Evolutionary conservation across 768 basidiomycete species (phyloP).

Genomic region (Sarcomyxa edulis): DNA sequence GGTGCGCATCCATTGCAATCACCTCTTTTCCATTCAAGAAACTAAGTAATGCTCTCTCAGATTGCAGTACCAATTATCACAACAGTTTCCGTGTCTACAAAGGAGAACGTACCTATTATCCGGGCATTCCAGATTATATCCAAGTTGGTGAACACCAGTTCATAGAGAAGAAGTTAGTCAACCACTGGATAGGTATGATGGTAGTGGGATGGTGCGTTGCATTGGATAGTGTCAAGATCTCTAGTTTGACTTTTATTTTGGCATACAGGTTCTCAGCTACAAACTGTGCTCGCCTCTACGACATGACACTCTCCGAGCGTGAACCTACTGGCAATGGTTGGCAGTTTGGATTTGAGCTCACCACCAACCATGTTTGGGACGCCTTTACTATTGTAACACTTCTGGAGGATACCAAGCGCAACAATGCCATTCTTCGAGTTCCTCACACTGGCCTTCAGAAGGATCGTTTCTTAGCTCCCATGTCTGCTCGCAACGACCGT

Average conservation of each 20-base stretch:
- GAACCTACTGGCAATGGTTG: slow-evolving; percentile 8
- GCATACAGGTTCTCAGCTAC: slow-evolving; percentile 14
- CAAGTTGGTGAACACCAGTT: slow-evolving; percentile 24
- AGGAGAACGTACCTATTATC: slow-evolving; percentile 16
- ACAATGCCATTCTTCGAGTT: slow-evolving; percentile 10
- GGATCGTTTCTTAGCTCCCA: slow-evolving; percentile 16
- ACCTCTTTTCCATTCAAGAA: too few species aligned
- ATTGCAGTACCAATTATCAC: slow-evolving; percentile 19
- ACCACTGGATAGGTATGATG: slow-evolving; percentile 17
- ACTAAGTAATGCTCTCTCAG: too few species aligned
- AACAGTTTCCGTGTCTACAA: slow-evolving; percentile 18
- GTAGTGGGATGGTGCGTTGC: slow-evolving; percentile 12
- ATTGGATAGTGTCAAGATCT: neutral
- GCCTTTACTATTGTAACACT: slow-evolving; percentile 17
- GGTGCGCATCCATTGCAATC: too few species aligned
- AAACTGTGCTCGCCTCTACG: slow-evolving; percentile 16
- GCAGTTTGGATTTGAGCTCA: slow-evolving; percentile 12
- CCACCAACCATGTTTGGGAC: slow-evolving; percentile 17
- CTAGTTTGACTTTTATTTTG: neutral
- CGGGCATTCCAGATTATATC: slow-evolving; percentile 14
- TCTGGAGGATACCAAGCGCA: slow-evolving; percentile 14
- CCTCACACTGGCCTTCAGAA: slow-evolving; percentile 17
- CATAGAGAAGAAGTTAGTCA: slow-evolving; percentile 13
- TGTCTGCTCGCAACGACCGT: slow-evolving; percentile 16
- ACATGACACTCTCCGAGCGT: slow-evolving; percentile 8